Evolutionary conservation across 225 moss, liverwort and hornwort genomes (phyloP), one percentile per base, ranked within the genome.

Genomic region (Lunularia cruciata): DNA sequence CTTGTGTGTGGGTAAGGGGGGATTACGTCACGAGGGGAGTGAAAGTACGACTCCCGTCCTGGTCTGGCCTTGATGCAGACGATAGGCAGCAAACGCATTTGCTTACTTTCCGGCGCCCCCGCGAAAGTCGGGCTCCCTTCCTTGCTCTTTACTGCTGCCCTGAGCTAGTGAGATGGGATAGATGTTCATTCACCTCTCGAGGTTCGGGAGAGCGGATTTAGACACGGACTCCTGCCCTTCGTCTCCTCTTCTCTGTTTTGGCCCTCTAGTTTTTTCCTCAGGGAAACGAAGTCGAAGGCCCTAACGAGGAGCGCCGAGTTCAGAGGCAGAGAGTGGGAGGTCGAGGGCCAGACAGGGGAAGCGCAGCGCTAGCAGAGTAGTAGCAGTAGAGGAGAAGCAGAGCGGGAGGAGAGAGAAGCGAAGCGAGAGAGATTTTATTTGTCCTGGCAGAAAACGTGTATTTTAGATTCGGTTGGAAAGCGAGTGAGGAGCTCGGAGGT

Each of bases 121-220:
- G 20, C 15, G 16, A 36, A 32, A 13, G 2, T 15, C 61, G 23
- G 12, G 39, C 38, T 25, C 9, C 38, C 38, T 37, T 23, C 37
- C 34, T 9, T 20, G 59, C 36, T 22, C 8, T 55, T 31, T 2
- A 14, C 8, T 23, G 13, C 60, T 20, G 36, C 32, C 36, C 10
- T n/a, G 60, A 60, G 60, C 60, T n/a, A n/a, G n/a, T n/a, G n/a
- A n/a, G n/a, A n/a, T n/a, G n/a, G n/a, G n/a, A 22, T 22, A 61
- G 61, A 61, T 61, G 42, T 38, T 61, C 37, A 40, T 38, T 61
- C 37, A 40, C 27, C 61, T 22, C 61, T 60, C 39, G 25, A 61
- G 61, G 61, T 61, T 61, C 61, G 61, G 61, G 40, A 25, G 39
- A 38, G 39, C 39, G 40, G 61, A 61, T 61, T 61, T 40, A 61